Percentiles rank a stretch among this genome's conserved stretches.
Conservation (phyloP, 78 protist genomes). For the Dictyostelium citrinum region DNA sequence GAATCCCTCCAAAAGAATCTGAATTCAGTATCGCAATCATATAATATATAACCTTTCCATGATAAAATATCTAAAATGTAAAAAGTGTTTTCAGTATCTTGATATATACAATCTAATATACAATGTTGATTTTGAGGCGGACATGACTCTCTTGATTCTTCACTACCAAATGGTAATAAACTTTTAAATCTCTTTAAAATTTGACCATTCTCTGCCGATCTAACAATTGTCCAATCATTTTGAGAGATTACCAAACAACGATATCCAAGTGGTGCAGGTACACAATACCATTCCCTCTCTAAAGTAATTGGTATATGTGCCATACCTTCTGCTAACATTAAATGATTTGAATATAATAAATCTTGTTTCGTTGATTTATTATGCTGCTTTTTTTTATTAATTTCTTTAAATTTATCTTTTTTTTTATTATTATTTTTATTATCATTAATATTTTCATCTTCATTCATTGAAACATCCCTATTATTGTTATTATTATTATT, state of each 20-base stretch:
- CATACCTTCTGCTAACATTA: slow-evolving; percentile 71
- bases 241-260: slow-evolving; percentile 62
- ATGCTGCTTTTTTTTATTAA: background rate
- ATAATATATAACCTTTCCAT: slow-evolving; percentile 77
- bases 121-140: slow-evolving; percentile 7
- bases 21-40: slow-evolving; percentile 82
- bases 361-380: background rate
- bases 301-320: slow-evolving; percentile 19
- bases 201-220: slow-evolving; percentile 27
- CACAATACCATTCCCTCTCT: slow-evolving; percentile 34
- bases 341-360: slow-evolving; percentile 35
- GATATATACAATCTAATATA: slow-evolving; percentile 55
- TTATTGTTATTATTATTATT: background rate
- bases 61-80: slow-evolving; percentile 78
- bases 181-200: background rate
- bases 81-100: background rate
- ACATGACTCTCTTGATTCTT: background rate
- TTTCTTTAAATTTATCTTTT: slow-evolving; percentile 10
- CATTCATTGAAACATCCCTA: background rate
- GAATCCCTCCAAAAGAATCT: slow-evolving; percentile 78
- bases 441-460: too few relatives aligned
- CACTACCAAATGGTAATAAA: slow-evolving; percentile 48
- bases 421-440: background rate
- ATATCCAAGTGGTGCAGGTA: slow-evolving; percentile 32
- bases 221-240: slow-evolving; percentile 10